These are phyloP conservation scores for Capillidium rhysosporum DNA, from an alignment of 371 early-diverging fungal species.

Conservation along the genomic window DNA sequence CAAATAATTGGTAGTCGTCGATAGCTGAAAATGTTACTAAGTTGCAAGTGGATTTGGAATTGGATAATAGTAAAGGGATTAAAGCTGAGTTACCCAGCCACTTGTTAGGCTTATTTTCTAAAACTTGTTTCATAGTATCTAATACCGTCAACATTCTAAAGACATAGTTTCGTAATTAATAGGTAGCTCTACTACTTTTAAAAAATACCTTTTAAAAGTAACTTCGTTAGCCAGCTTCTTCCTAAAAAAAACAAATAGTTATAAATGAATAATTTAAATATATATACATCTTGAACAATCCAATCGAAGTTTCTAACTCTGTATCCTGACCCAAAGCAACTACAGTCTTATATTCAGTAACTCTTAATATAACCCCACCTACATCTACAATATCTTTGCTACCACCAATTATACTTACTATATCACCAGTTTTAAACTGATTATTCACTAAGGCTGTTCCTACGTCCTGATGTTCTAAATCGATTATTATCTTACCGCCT, in stretches of 20 bases:
- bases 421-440: constrained; percentile 48
- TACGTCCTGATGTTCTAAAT: not conserved
- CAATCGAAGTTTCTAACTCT: constrained; percentile 12
- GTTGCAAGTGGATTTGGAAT: constrained; percentile 18
- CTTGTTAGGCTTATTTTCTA: constrained; percentile 9
- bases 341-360: constrained; percentile 7
- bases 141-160: not conserved
- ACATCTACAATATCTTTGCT: constrained; percentile 14
- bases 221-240: constrained; percentile 4
- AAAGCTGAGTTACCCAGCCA: constrained; percentile 8
- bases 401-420: constrained; percentile 14
- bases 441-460: constrained; percentile 29
- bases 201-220: constrained; percentile 2
- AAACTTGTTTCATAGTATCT: not conserved
- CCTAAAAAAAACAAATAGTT: not conserved
- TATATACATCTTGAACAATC: constrained; percentile 3
- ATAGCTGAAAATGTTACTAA: constrained; percentile 20
- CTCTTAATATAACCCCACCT: constrained; percentile 8
- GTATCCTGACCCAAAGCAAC: constrained; percentile 10
- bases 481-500: constrained; percentile 1
- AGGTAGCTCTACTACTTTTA: not conserved
- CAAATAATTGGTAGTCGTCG: constrained; percentile 21
- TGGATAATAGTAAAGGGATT: constrained; percentile 8
- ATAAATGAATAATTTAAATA: not conserved
- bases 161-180: not conserved